Conservation (phyloP, 306 rosid genomes). For the Adenanthera pavonina region DNA sequence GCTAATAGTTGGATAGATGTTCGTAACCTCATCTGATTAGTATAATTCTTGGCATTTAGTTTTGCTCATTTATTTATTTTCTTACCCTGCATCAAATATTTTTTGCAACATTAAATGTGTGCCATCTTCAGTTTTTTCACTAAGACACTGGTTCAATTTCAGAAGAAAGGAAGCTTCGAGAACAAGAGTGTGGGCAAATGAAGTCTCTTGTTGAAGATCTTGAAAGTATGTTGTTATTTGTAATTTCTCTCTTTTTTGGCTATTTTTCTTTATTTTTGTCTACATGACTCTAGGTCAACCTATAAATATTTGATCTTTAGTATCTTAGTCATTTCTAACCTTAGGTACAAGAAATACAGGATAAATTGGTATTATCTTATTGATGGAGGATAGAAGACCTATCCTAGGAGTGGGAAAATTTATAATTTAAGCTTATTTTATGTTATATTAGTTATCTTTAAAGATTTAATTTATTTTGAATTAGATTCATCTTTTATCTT, state of each 20-base stretch:
- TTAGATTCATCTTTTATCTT: too few species aligned
- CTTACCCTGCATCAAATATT: conserved; percentile 17
- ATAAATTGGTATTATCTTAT: not conserved
- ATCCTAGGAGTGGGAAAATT: too few species aligned
- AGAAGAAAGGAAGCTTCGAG: conserved; percentile 73
- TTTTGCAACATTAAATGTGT: conserved; percentile 13
- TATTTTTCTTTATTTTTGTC: conserved; percentile 15
- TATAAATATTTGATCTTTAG: conserved; percentile 1
- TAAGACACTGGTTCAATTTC: conserved; percentile 40
- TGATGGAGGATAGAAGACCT: too few species aligned
- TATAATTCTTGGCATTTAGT: conserved; percentile 10
- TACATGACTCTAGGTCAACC: conserved; percentile 15
- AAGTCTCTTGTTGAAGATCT: conserved; percentile 83
- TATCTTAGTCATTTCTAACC: conserved; percentile 12
- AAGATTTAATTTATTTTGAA: too few species aligned
- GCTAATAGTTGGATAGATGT: conserved; percentile 3
- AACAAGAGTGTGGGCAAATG: conserved; percentile 67
- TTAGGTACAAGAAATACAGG: not conserved
- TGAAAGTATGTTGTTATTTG: conserved; percentile 67
- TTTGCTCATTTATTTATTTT: conserved; percentile 26
- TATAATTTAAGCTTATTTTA: too few species aligned
- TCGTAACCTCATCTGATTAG: conserved; percentile 10
- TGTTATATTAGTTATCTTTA: too few species aligned
- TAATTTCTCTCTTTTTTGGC: conserved; percentile 8
- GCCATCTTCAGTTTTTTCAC: conserved; percentile 34